A percentile compares a stretch with the other conserved stretches of the same genome.
These are phyloP conservation scores for Balamuthia mandrillaris DNA, from an alignment of 208 protist genomes.

Conservation along the genomic window DNA sequence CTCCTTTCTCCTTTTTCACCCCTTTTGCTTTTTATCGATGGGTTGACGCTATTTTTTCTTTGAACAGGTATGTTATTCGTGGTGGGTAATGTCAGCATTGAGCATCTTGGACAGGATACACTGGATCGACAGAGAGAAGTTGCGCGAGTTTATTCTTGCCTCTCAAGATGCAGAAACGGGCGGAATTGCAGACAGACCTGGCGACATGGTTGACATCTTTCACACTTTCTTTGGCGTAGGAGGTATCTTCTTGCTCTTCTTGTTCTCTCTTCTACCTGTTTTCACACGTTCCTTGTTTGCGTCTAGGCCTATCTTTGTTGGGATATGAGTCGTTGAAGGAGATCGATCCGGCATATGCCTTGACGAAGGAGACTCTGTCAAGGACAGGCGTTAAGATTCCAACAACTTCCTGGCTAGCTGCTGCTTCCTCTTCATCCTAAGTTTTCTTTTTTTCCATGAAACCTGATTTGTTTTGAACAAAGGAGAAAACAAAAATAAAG, in stretches of 20 bases:
- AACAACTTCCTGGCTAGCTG: background rate
- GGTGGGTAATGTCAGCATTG: constrained; percentile 97
- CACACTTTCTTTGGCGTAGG: constrained; percentile 98
- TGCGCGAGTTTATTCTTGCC: constrained; percentile 89
- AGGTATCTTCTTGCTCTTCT: constrained; percentile 80
- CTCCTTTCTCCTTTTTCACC: background rate
- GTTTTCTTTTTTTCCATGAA: background rate
- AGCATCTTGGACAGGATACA: constrained; percentile 82
- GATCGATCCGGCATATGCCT: background rate
- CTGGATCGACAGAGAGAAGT: constrained; percentile 90
- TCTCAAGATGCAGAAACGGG: constrained; percentile 93
- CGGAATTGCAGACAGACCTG: constrained; percentile 95
- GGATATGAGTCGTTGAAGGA: background rate
- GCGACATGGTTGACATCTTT: constrained; percentile 96
- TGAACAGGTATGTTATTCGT: constrained; percentile 92
- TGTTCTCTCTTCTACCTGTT: background rate
- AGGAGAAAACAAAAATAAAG: background rate
- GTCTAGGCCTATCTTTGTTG: background rate
- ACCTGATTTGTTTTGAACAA: background rate
- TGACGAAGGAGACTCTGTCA: background rate
- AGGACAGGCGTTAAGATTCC: background rate
- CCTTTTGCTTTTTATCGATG: constrained; percentile 15
- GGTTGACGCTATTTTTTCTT: background rate
- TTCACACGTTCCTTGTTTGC: background rate
- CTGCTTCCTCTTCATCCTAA: background rate